Base-by-base conservation (phyloP, 768 basidiomycete species). In the Amanita subjunquillea region DNA sequence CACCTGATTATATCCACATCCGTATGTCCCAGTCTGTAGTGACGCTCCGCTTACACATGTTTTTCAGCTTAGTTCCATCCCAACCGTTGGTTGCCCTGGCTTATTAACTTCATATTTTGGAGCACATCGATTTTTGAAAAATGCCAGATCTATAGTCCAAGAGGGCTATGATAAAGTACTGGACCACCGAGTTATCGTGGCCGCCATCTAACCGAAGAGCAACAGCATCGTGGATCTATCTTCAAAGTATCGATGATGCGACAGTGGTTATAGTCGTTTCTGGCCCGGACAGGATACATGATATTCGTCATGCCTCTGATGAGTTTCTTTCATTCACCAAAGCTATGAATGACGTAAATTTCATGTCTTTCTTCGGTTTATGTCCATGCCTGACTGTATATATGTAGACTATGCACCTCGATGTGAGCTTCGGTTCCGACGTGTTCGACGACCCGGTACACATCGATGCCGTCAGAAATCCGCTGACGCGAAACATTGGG, bases 261-360 rank as follows among this genome's bases (percentile, higher is more conserved):
- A 12, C 9, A 12, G 10, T 32, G 32, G 4, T 32, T 4, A 32
- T 32, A 32, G 9, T 32, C 8, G 62, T 73, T 25, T 66, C 69
- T 9, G 70, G 74, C 0, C 62, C 62, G 0, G 54, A 63, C 23
- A 63, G 67, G 34, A 62, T 76, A 17, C 72, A 77, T 2, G 74
- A 77, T 40, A 57, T 80, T 22, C 69, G 72, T 41, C 72, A 63
- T 52, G 71, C 72, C n/a, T 66, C 71, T 4, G 76, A 77, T 49
- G 66, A 74, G 15, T 66, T 66, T 27, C 62, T 78, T 4, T 77
- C 75, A 27, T 66, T 72, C 47, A 53, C 57, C 52, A 67, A 70
- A n/a, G 70, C 70, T 3, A 64, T 69, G 41, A 57, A 61, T 44
- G 72, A 48, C 17, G 46, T 48, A 44, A 32, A 22, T 30, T 25